Conservation (phyloP, 257 asterid genomes). For the Gentiana straminea region DNA sequence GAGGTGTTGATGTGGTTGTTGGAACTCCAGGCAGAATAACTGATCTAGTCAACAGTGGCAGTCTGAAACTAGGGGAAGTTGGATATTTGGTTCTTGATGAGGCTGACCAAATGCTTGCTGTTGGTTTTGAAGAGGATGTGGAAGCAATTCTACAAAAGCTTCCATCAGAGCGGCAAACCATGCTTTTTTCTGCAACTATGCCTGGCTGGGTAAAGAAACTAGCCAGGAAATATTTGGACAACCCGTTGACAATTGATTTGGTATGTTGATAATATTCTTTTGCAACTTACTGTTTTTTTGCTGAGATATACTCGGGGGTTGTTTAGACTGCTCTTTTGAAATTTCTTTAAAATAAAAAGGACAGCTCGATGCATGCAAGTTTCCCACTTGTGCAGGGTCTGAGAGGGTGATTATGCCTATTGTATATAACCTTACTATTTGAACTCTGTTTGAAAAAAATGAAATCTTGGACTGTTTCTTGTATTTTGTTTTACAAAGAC, state of each 20-base stretch:
- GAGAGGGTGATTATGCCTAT: too few relatives aligned
- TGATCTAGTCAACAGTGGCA: slow-evolving; percentile 61
- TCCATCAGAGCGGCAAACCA: slow-evolving; percentile 81
- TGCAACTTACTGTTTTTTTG: background rate
- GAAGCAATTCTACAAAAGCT: slow-evolving; percentile 64
- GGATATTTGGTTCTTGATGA: slow-evolving; percentile 89
- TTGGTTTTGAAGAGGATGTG: slow-evolving; percentile 97
- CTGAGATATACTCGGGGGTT: background rate
- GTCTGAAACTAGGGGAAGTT: slow-evolving; percentile 74
- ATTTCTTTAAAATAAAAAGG: too few relatives aligned
- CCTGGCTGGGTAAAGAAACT: slow-evolving; percentile 93
- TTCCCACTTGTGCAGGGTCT: background rate
- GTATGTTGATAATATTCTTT: slow-evolving; percentile 27
- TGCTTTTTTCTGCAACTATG: slow-evolving; percentile 99
- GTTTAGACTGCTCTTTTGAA: background rate
- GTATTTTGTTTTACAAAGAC: too few relatives aligned
- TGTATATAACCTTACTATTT: too few relatives aligned
- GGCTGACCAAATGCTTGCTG: slow-evolving; percentile 99
- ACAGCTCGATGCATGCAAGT: too few relatives aligned
- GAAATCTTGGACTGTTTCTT: too few relatives aligned
- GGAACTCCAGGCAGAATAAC: slow-evolving; percentile 98
- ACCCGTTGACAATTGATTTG: slow-evolving; percentile 84
- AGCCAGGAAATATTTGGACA: slow-evolving; percentile 60
- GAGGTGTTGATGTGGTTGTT: slow-evolving; percentile 91
- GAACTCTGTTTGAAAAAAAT: too few relatives aligned